Percentiles rank a stretch among this genome's conserved stretches.
These are phyloP conservation scores for Trichoderma gracile DNA, from an alignment of 2,329 filamentous ascomycete species.

Conservation along the genomic window DNA sequence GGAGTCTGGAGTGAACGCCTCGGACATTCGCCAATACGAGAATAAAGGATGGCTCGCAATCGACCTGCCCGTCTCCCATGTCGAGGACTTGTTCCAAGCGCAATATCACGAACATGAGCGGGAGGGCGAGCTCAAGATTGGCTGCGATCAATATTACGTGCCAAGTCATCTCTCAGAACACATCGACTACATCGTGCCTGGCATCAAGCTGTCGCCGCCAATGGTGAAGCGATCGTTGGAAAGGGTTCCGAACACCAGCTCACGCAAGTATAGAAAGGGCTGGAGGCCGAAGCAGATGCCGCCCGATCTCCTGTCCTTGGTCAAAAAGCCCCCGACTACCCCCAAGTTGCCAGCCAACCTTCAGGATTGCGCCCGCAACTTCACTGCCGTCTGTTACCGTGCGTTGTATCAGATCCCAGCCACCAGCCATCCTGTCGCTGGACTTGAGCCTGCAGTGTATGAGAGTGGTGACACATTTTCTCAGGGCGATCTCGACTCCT, in stretches of 20 bases:
- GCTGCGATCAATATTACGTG: constrained; percentile 44
- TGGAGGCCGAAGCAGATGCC: constrained; percentile 21
- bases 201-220: constrained; percentile 42
- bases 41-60: constrained; percentile 47
- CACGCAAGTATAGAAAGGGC: constrained; percentile 3
- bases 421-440: constrained; percentile 53
- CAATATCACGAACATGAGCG: constrained; percentile 28
- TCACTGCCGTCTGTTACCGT: constrained; percentile 57
- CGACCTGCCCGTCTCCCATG: constrained; percentile 25
- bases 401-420: constrained; percentile 45
- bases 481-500: constrained; percentile 49
- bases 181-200: constrained; percentile 53
- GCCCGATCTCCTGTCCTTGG: not conserved
- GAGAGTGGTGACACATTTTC: constrained; percentile 53
- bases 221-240: constrained; percentile 24
- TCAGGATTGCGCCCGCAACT: constrained; percentile 50
- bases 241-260: not conserved
- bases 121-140: constrained; percentile 24
- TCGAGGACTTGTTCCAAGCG: constrained; percentile 23
- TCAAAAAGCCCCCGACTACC: not conserved
- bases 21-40: constrained; percentile 50
- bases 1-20: constrained; percentile 49
- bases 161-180: constrained; percentile 42
- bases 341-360: constrained; percentile 19
- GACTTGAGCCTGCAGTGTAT: constrained; percentile 53